These are phyloP conservation scores for Monosporascus sp. DNA, from an alignment of 2,329 filamentous ascomycete genomes.

Conservation along the genomic window DNA sequence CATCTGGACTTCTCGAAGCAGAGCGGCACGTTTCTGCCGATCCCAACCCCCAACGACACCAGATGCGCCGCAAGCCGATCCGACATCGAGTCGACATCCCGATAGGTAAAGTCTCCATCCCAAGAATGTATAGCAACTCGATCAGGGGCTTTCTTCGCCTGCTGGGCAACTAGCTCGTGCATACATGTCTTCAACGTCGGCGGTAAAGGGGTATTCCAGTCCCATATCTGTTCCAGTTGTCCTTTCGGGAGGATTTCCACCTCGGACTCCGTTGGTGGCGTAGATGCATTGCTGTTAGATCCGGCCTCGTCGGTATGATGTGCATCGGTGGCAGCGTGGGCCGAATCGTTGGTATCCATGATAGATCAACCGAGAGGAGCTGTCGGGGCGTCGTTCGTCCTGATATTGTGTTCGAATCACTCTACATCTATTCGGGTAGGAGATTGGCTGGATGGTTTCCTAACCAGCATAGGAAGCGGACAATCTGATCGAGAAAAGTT, in stretches of 20 bases:
- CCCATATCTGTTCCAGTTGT: conserved; percentile 40
- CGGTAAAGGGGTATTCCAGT: conserved; percentile 39
- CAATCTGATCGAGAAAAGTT: too few relatives aligned
- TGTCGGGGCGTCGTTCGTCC: background rate
- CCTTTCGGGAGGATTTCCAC: conserved; percentile 22
- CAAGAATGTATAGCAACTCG: conserved; percentile 42
- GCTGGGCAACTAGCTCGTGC: conserved; percentile 40
- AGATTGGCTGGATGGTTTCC: background rate
- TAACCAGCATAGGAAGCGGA: background rate
- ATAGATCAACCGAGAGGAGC: background rate
- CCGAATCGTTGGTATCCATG: conserved; percentile 9
- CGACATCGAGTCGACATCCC: conserved; percentile 37
- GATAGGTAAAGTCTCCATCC: conserved; percentile 43
- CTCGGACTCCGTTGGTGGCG: conserved; percentile 23
- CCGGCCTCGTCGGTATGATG: conserved; percentile 15
- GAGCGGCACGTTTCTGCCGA: conserved; percentile 41
- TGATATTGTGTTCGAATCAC: background rate
- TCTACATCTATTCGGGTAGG: background rate
- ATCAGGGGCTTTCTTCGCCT: conserved; percentile 30
- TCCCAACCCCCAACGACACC: conserved; percentile 26
- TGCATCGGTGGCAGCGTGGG: conserved; percentile 9
- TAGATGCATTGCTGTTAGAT: conserved; percentile 16
- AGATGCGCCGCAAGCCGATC: conserved; percentile 36
- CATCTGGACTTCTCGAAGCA: conserved; percentile 45
- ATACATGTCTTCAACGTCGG: conserved; percentile 36